phyloP scores from a whole-genome alignment of 2,329 filamentous ascomycete species.

The Xylariaceae sp. region DNA sequence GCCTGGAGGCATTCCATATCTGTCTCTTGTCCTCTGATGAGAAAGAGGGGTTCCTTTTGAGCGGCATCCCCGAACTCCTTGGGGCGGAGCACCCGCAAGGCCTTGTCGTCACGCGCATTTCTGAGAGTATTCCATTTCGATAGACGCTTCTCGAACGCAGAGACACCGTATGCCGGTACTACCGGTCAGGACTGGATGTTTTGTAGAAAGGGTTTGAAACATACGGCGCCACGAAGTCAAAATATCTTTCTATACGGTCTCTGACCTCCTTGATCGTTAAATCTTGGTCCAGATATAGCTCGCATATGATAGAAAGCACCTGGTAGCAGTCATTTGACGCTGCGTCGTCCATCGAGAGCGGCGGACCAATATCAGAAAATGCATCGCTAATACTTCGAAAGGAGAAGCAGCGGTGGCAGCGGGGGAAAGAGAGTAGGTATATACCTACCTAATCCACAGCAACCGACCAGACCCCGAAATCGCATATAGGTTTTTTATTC shows the following conservation, averaged over 20 bases:
- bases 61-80: constrained; percentile 18
- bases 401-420: neutral
- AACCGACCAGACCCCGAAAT: no score
- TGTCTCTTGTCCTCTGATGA: constrained; percentile 18
- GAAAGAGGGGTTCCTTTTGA: constrained; percentile 16
- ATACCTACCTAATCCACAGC: no score
- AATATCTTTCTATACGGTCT: constrained; percentile 19
- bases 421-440: constrained; percentile 1
- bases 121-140: constrained; percentile 22
- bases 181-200: neutral
- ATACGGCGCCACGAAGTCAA: constrained; percentile 23
- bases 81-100: constrained; percentile 21
- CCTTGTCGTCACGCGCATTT: constrained; percentile 21
- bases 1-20: constrained; percentile 18
- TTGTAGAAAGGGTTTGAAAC: constrained; percentile 1
- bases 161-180: neutral
- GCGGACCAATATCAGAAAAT: neutral
- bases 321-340: constrained; percentile 9
- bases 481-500: no score
- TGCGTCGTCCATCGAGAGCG: constrained; percentile 15
- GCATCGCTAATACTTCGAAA: neutral
- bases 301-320: constrained; percentile 16
- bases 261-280: constrained; percentile 22
- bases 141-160: constrained; percentile 23
- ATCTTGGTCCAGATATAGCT: constrained; percentile 22